Conservation (phyloP, 257 asterid species). For the Anisodus acutangulus region DNA sequence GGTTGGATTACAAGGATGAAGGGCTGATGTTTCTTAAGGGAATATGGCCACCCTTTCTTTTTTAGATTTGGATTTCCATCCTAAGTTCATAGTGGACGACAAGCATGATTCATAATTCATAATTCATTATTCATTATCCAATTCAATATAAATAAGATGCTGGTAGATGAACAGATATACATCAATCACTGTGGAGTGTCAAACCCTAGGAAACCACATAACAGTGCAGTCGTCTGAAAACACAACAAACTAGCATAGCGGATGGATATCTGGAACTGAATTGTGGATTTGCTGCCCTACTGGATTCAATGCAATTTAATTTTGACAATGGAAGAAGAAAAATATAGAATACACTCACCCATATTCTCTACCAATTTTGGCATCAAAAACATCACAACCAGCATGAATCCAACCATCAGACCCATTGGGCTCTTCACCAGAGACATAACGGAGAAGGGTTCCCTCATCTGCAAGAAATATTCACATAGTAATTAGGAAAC, state of each 20-base stretch:
- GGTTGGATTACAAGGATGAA: constrained; percentile 20
- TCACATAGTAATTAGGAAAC: constrained; percentile 1
- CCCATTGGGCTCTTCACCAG: constrained; percentile 96
- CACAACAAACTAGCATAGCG: not conserved
- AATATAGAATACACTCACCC: constrained; percentile 58
- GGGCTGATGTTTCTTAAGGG: not conserved
- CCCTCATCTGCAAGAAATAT: constrained; percentile 65
- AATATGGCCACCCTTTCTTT: not conserved
- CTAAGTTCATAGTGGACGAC: not conserved
- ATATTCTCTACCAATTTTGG: constrained; percentile 78
- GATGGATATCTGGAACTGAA: constrained; percentile 18
- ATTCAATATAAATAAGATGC: constrained; percentile 2
- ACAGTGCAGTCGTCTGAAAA: not conserved
- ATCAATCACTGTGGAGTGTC: constrained; percentile 6
- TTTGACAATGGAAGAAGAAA: not conserved
- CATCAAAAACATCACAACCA: constrained; percentile 87
- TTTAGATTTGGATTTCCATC: constrained; percentile 10
- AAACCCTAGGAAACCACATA: not conserved
- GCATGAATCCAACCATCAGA: constrained; percentile 97
- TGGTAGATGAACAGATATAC: not conserved
- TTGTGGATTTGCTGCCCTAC: constrained; percentile 4
- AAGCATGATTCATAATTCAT: not conserved
- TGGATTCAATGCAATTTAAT: not conserved
- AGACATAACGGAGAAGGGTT: constrained; percentile 79
- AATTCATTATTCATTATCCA: constrained; percentile 14